Conservation (phyloP, 169 alveolate genomes). For the Besnoitia besnoiti region DNA sequence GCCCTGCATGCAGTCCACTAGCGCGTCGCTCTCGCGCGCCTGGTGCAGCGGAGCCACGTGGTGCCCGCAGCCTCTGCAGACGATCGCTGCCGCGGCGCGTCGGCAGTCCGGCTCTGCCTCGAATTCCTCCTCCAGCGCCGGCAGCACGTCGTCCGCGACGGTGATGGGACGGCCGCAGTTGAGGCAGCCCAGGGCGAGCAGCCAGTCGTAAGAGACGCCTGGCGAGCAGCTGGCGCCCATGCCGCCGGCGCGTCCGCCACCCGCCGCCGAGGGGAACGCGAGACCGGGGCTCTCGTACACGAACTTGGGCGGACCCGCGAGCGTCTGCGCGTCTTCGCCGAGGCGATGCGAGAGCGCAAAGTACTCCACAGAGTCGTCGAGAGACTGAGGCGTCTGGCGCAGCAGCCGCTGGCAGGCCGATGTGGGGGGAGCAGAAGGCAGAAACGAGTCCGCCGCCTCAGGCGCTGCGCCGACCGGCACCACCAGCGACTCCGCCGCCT, state of each 20-base stretch:
- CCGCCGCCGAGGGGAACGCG: background rate
- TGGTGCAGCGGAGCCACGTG: slow-evolving; percentile 47
- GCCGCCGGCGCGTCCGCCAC: background rate
- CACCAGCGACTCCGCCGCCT: slow-evolving; percentile 39
- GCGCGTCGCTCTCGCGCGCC: slow-evolving; percentile 47
- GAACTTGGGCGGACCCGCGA: background rate
- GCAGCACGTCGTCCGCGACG: slow-evolving; percentile 18
- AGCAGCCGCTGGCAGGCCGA: slow-evolving; percentile 34
- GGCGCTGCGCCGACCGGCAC: slow-evolving; percentile 49
- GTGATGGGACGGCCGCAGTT: slow-evolving; percentile 49
- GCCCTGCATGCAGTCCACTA: slow-evolving; percentile 49
- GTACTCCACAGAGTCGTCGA: slow-evolving; percentile 60
- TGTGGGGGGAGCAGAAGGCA: background rate
- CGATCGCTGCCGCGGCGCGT: background rate
- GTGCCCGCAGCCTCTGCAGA: slow-evolving; percentile 54
- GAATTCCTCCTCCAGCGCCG: background rate
- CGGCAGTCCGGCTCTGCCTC: background rate
- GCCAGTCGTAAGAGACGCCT: slow-evolving; percentile 53
- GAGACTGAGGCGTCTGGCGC: slow-evolving; percentile 30
- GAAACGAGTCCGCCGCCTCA: background rate
- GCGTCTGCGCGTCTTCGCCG: slow-evolving; percentile 9
- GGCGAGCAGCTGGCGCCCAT: slow-evolving; percentile 12
- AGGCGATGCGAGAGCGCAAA: slow-evolving; percentile 44
- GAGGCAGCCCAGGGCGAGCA: slow-evolving; percentile 63
- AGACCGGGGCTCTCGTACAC: slow-evolving; percentile 34